Conservation (phyloP, 1,284 basidiomycete species). For the Boletus sp. region DNA sequence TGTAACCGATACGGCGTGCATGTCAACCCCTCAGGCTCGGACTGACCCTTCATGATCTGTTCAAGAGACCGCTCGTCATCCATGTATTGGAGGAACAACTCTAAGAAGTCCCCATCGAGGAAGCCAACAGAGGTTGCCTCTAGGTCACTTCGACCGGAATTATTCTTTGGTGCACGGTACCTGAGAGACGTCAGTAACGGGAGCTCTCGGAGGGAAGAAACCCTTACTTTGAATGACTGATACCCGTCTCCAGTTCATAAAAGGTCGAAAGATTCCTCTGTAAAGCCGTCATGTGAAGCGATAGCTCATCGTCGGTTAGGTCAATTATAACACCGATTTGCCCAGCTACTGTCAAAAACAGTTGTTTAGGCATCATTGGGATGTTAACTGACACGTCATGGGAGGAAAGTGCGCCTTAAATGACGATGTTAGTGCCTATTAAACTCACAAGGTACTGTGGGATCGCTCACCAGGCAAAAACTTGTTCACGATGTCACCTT, state of each 20-base stretch:
- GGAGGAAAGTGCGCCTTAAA: conserved; percentile 43
- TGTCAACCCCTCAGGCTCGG: conserved; percentile 53
- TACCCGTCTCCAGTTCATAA: conserved; percentile 55
- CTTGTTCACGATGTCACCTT: conserved; percentile 72
- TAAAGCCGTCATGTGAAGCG: conserved; percentile 68
- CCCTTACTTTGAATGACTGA: conserved; percentile 64
- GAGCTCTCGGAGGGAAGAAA: background rate
- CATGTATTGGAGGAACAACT: conserved; percentile 55
- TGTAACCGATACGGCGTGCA: conserved; percentile 45
- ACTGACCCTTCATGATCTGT: conserved; percentile 53
- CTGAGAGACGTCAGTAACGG: conserved; percentile 36
- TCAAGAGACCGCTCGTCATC: conserved; percentile 37
- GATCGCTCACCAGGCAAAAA: conserved; percentile 55
- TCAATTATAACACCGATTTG: conserved; percentile 79
- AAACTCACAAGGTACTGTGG: background rate
- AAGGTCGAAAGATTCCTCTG: conserved; percentile 74
- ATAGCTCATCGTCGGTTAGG: conserved; percentile 51
- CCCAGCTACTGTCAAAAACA: conserved; percentile 82
- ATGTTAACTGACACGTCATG: conserved; percentile 37
- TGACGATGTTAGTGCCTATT: conserved; percentile 7
- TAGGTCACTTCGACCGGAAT: conserved; percentile 53
- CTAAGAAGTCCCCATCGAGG: conserved; percentile 87
- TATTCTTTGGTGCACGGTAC: conserved; percentile 65
- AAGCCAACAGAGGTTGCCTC: conserved; percentile 68
- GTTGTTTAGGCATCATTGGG: conserved; percentile 54